phyloP scores from a whole-genome alignment of 2,329 filamentous ascomycete species.

The Curvularia verruculosa region DNA sequence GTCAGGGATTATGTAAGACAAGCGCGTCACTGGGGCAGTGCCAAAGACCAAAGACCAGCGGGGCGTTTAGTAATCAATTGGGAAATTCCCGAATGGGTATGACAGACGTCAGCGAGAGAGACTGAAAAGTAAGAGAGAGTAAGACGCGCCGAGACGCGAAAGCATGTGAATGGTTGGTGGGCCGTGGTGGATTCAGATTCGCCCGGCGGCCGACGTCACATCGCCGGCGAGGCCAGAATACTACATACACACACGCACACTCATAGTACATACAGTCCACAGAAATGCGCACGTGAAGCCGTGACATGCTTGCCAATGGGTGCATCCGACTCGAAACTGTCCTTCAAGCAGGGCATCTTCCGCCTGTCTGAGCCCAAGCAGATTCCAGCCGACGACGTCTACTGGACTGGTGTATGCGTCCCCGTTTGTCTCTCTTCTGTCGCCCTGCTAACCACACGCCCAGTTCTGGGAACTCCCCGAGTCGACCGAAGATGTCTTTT shows the following conservation, averaged over 20 bases:
- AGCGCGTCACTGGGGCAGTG: background rate
- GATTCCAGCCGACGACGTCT: constrained; percentile 85
- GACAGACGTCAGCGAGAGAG: background rate
- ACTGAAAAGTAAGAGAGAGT: background rate
- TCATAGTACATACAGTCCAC: background rate
- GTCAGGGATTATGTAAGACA: constrained; percentile 3
- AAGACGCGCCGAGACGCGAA: constrained; percentile 17
- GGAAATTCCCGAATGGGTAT: background rate
- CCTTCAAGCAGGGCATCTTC: constrained; percentile 99
- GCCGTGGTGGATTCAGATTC: background rate
- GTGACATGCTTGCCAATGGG: constrained; percentile 70
- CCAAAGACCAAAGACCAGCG: too few species aligned
- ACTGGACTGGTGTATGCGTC: constrained; percentile 85
- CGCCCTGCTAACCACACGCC: constrained; percentile 15
- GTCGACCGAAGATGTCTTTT: constrained; percentile 94
- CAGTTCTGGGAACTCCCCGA: constrained; percentile 98
- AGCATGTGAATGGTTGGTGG: constrained; percentile 30
- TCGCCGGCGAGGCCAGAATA: constrained; percentile 14
- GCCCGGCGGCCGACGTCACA: constrained; percentile 27
- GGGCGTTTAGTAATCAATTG: background rate
- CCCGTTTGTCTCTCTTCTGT: constrained; percentile 31
- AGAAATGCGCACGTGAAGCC: constrained; percentile 30
- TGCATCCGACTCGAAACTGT: constrained; percentile 97
- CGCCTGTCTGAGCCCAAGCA: constrained; percentile 88
- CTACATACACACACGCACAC: constrained; percentile 4